Evolutionary conservation across 1,139 yeast genomes (phyloP), one percentile per base, ranked within the genome.

Genomic region (Keqinozyma sinolaborantium): DNA sequence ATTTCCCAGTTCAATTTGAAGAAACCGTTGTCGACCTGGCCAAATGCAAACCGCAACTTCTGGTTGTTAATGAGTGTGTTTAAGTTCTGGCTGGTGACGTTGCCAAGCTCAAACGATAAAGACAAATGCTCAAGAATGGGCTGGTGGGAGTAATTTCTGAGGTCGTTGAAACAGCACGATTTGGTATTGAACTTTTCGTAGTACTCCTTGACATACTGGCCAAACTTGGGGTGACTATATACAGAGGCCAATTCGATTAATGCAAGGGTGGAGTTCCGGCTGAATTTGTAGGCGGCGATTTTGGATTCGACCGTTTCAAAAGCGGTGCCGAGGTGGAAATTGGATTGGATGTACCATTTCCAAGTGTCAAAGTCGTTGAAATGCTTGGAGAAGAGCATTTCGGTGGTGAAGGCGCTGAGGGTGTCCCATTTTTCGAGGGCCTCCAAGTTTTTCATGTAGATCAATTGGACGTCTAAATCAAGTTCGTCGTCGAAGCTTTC

Each of bases 361-460:
- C 85, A 79, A 9, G 81, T 69, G 41, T 75, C 70, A 56, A 70
- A 79, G 48, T 79, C 85, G 42, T 80, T 77, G 33, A 77, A 69
- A 4, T 61, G 53, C 25, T 66, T 58, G 2, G 58, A 59, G 19
- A 69, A 58, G 8, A 79, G 45, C n/a, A 72, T 58, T 1, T 50
- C 36, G 2, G 45, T 25, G 21, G 68, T 44, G 35, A 58, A 64
- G 0, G 53, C 43, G 34, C 45, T 56, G n/a, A 83, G 52, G 6
- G 42, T 41, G 1, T 53, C 52, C 75, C 74, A 79, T n/a, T 58
- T 45, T 33, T 64, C 54, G 6, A 55, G 30, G 13, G 54, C 46
- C 7, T 62, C 53, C 35, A 83, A 53, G 0, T 70, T 53, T 0
- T 73, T 67, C 13, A 81, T 55, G 37, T 76, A 69, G 29, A 77